Conservation (phyloP, 352 stramenopile species). For the Globisporangium megalacanthum region DNA sequence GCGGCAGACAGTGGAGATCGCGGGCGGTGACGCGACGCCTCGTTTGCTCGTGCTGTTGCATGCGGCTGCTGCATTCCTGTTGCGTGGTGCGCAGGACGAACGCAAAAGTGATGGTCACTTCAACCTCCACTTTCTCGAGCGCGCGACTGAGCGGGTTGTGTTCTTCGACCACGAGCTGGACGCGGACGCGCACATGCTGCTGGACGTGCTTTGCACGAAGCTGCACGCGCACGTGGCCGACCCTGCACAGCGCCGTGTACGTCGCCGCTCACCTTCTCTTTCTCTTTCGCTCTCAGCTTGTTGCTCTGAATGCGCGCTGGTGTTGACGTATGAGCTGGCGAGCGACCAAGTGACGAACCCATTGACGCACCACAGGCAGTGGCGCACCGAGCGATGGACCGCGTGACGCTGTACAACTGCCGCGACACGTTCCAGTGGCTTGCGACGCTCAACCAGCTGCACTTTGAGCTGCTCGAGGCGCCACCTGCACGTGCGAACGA, state of each 20-base stretch:
- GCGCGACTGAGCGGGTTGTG: slow-evolving; percentile 35
- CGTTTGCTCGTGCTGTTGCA: slow-evolving; percentile 48
- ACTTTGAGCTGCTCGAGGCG: slow-evolving; percentile 54
- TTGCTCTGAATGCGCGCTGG: too few species aligned
- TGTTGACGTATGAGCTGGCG: too few species aligned
- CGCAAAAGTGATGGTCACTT: background rate
- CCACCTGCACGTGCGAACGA: slow-evolving; percentile 31
- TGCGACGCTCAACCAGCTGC: slow-evolving; percentile 64
- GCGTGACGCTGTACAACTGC: slow-evolving; percentile 42
- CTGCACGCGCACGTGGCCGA: slow-evolving; percentile 5
- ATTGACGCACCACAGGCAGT: slow-evolving; percentile 1
- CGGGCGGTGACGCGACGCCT: slow-evolving; percentile 30
- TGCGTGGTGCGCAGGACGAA: slow-evolving; percentile 11
- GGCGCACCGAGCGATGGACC: slow-evolving; percentile 16
- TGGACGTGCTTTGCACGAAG: slow-evolving; percentile 18
- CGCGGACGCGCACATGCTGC: slow-evolving; percentile 21
- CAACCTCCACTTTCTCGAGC: background rate
- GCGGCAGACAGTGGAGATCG: slow-evolving; percentile 59
- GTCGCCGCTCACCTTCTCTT: background rate
- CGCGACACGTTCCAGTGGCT: slow-evolving; percentile 72
- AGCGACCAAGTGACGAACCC: background rate
- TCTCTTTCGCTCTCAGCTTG: too few species aligned
- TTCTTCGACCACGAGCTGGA: slow-evolving; percentile 67
- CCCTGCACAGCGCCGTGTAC: slow-evolving; percentile 9
- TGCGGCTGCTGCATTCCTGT: slow-evolving; percentile 51